These are phyloP conservation scores for Eragrostis nindensis DNA, from an alignment of 176 grass and related monocot genomes.

Conservation along the genomic window DNA sequence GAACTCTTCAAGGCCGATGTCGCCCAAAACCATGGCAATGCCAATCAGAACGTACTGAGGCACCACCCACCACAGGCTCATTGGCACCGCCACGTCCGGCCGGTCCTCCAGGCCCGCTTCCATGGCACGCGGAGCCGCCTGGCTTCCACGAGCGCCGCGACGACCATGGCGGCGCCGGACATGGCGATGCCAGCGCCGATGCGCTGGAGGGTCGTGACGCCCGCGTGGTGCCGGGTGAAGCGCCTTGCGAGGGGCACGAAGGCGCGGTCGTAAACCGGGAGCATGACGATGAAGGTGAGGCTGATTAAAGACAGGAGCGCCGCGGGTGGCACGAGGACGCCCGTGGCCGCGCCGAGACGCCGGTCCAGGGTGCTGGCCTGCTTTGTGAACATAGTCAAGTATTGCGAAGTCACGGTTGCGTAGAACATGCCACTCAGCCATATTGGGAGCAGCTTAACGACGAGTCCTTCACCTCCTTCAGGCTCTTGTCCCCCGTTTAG, in stretches of 20 bases:
- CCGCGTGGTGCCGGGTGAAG: slow-evolving; percentile 53
- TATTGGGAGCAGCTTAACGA: slow-evolving; percentile 48
- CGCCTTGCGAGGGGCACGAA: slow-evolving; percentile 59
- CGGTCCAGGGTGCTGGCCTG: slow-evolving; percentile 65
- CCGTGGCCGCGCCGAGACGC: slow-evolving; percentile 2
- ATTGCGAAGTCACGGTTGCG: slow-evolving; percentile 40
- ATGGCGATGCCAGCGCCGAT: slow-evolving; percentile 54
- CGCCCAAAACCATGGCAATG: slow-evolving; percentile 39
- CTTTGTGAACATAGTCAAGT: slow-evolving; percentile 63
- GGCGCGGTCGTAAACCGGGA: slow-evolving; percentile 65
- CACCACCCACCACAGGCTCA: slow-evolving; percentile 84
- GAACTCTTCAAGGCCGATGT: slow-evolving; percentile 57
- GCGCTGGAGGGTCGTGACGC: slow-evolving; percentile 76
- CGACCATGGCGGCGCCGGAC: slow-evolving; percentile 50
- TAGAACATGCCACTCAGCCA: slow-evolving; percentile 60
- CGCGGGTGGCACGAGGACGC: slow-evolving; percentile 49
- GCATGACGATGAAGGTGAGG: slow-evolving; percentile 38
- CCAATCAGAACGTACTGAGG: slow-evolving; percentile 68
- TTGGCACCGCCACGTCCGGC: slow-evolving; percentile 52
- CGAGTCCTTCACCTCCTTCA: slow-evolving; percentile 35
- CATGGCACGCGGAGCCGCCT: slow-evolving; percentile 49
- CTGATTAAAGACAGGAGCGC: slow-evolving; percentile 48
- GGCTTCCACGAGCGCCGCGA: slow-evolving; percentile 63
- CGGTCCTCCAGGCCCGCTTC: slow-evolving; percentile 52
- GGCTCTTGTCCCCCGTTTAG: background rate